Base-by-base conservation (phyloP, 768 basidiomycete genomes). In the Tephrocybe rancida region DNA sequence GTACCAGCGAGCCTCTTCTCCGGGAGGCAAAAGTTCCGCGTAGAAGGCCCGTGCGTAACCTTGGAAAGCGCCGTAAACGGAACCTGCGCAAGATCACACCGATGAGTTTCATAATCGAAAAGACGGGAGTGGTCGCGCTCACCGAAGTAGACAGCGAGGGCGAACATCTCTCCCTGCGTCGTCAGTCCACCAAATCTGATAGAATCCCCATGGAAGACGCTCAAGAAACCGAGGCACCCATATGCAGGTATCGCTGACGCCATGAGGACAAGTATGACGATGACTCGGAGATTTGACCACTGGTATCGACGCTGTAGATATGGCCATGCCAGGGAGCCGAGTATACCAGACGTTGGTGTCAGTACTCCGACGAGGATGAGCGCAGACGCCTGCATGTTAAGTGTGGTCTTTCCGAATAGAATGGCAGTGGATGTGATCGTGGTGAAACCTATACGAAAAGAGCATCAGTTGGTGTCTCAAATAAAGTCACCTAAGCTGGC, bases 371-470 rank as follows among this genome's bases (percentile, higher is more conserved):
- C 79, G 57, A 94, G 72, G 50, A 95, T 84, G 44, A 96, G 83
- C 1, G 88, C 79, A 0, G 88, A 85, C 0, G 95, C 66, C 0
- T 81, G 72, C 88, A 99, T 92, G 62, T 86, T 77, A 16, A 98
- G 79, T 0, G 87, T 78, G 1, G 95, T 96, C 67, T 96, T 97
- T 0, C 85, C 95, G 63, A 96, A 98, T 0, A 99, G 81, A 50
- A 98, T 82, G 0, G 96, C 92, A 0, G 92, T 93, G 0, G 91
- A 91, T 0, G 93, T 94, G 42, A 97, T 88, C 0, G 95, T 97
- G 2, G 95, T 92, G 70, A 95, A 95, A 1, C 88, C 92, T 92
- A 34, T 7, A 26, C 3, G 13, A n/a, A 22, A 27, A 44, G 25
- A 24, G 37, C 29, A 34, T 41, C 25, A 48, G 37, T 14, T 14